Evolutionary conservation across 441 rosid genomes (phyloP), one percentile per base, ranked within the genome.

Genomic region (Gossypium davidsonii): DNA sequence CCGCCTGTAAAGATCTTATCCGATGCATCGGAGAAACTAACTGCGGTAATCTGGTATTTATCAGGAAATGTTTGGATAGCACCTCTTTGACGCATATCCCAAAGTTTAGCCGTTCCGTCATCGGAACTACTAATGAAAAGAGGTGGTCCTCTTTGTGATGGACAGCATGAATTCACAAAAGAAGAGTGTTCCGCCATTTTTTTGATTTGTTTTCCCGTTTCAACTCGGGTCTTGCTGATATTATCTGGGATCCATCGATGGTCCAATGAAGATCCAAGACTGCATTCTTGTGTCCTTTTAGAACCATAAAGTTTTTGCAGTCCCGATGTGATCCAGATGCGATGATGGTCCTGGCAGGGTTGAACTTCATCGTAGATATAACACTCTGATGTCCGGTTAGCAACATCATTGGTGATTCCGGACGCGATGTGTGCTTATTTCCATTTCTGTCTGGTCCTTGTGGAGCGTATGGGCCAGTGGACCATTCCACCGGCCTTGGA

Each of bases 41-140:
- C 97, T 0, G 94, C 97, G 0, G 97, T 92, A 79, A 94, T 94
- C 70, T 94, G 98, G 85, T 92, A 92, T 78, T 88, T 92, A 71
- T 94, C 97, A 0, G 98, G 98, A 71, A 92, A 92, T 49, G 98
- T 94, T 72, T 92, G 97, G 72, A 94, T 92, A 11, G 98, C 98
- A 77, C 97, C 98, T 67, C 97, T 83, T 76, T 90, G 98, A 70
- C 92, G 92, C 94, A 94, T 85, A 74, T 94, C 97, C 96, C 98
- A 91, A 21, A 94, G 94, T 78, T 92, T 94, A 39, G 97, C 97
- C 66, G 97, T 94, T 78, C 98, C 98, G 48, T 94, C 97, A 74
- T 92, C 97, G 2, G 98, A 94, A 8, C 98, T 97, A 68, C 97
- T 92, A 52, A 92, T 88, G 75, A 94, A 82, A 5, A 94, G 91